Evolutionary conservation across 345 rosid genomes (phyloP), one percentile per base, ranked within the genome.

Genomic region (Raphanus sativus): DNA sequence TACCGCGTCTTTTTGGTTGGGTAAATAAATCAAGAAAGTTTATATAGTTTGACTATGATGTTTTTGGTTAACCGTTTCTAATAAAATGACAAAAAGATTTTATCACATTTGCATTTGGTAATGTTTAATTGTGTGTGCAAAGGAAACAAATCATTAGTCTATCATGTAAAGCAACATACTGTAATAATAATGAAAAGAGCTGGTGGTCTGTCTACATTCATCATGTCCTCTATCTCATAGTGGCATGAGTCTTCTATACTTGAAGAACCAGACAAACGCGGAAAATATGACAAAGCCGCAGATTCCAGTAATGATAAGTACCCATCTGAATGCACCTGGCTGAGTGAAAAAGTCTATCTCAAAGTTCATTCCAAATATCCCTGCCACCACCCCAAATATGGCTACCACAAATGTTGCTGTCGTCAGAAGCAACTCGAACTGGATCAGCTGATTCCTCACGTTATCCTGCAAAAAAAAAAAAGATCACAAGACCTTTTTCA

Each of bases 321-420:
- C 99, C 99, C 99, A 92, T 61, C 87, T 89, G 74, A 95, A 92
- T 70, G 99, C 97, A 9, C 48, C 75, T 10, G 89, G 75, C 62
- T 89, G 81, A 10, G 89, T 88, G 77, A 95, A 95, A 62, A 95
- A 65, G 11, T 97, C 81, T 79, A 91, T 80, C 9, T 62, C 30
- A 65, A 95, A 95, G 74, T 93, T 93, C 99, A 95, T 95, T 13
- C 98, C 99, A 79, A 95, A 95, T 60, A 95, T 80, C 76, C 99
- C 98, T 3, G 99, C 97, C 48, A 95, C 99, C 2, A 95, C 99
- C 55, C 97, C 99, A 70, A 95, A 95, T 40, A 95, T 91, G 38
- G 99, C 97, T 16, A 89, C 99, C 25, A 95, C 98, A 36, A 95
- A 95, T 2, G 98, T 92, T 0, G 97, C 98, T 0, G 99, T 92